Evolutionary conservation across 208 protist species (phyloP), one percentile per base, ranked within the genome.

Genomic region (Novymonas esmeraldas): DNA sequence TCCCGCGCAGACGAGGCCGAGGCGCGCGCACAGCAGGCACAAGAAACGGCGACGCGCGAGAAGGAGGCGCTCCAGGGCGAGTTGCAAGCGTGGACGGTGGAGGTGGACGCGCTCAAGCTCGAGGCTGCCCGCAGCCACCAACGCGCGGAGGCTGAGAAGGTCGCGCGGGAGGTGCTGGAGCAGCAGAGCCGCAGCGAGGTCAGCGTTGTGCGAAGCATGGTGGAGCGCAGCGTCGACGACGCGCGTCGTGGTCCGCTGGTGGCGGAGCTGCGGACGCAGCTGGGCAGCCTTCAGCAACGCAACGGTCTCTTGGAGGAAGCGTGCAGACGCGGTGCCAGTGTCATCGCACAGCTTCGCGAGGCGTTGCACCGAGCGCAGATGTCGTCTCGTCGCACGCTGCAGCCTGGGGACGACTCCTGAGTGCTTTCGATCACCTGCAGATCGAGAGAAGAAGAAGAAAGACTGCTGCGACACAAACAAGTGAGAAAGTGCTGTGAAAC

Each of bases 291-390:
- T 20, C 66, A 63, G 36, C 46, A 71, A 16, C 81, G 80, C 16
- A 74, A 88, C 52, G 39, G 64, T 18, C 36, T 79, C 28, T 64
- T 92, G 22, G 86, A 95, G 60, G 54, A 65, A 38, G 77, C 80
- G 10, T 91, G 84, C 46, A 76, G 64, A 18, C 64, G 73, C 28
- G 89, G 86, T 56, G 78, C 82, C 0, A 41, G 46, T 11, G 88
- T 89, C 3, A 94, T 94, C 60, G 64, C 83, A 13, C 78, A 79
- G 33, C 73, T 94, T 34, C 79, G 88, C 14, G 88, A 91, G 48
- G 50, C 64, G n/a, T 57, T 83, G 26, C 76, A 90, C 34, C 72
- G 61, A 14, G 71, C 75, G 61, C 72, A 66, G 36, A 70, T 61
- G 52, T 65, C 34, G 41, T 62, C 44, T 24, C 69, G 69, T 24